Evolutionary conservation across 768 basidiomycete genomes (phyloP), one percentile per base, ranked within the genome.

Genomic region (Xanthoconium stramineum): DNA sequence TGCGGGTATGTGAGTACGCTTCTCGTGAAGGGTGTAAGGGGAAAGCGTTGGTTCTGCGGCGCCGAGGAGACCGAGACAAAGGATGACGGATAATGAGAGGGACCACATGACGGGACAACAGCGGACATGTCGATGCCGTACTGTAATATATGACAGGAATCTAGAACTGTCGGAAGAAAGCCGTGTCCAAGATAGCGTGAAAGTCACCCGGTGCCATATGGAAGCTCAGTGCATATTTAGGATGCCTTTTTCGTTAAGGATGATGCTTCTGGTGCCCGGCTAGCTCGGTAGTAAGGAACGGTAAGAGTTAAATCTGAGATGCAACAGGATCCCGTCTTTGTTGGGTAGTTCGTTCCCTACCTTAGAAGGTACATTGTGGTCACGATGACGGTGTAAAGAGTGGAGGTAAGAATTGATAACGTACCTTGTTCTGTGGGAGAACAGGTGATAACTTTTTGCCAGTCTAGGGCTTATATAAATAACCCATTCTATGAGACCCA

Each of bases 141-240:
- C 19, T 11, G 3, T 30, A 12, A 49, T n/a, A 11, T 6, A 32
- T 3, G 33, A 11, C 32, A 33, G 46, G 37, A 30, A 24, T 58
- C 60, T 69, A 58, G 17, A 19, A 35, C n/a, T 37, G 50, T 63
- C 63, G 37, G 58, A 58, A 28, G 36, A 28, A 53, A 46, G 29
- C 13, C 36, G 13, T 36, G 50, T 28, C 35, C 13, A 11, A 48
- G 32, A 48, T 48, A 36, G 20, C 20, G 6, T 20, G 3, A 7
- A 24, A 0, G 12, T 24, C 47, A 14, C 12, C 33, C 6, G 7
- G 7, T 36, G 13, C 19, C 6, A 6, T 24, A n/a, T 32, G 47
- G 33, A 13, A 47, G 47, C 20, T 19, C 19, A 2, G 32, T n/a
- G 47, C 33, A 47, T 20, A 47, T 35, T 47, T 47, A 47, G 32